phyloP scores from a whole-genome alignment of 345 rosid genomes.

The Erodium maritimum region DNA sequence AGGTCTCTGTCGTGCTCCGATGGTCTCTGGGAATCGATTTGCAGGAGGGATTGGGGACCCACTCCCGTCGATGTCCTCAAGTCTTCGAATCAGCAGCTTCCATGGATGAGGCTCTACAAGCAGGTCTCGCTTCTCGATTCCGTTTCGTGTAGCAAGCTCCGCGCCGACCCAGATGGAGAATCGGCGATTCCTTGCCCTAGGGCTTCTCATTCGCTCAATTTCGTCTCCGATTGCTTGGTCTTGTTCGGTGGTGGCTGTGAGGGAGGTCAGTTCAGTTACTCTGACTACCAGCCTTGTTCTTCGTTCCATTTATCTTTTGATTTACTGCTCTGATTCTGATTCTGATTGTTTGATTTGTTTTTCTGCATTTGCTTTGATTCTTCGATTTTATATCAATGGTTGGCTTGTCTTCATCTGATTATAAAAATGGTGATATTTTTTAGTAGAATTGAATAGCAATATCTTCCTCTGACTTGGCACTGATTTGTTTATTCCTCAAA shows the following conservation, averaged over 20 bases:
- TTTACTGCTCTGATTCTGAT: neutral
- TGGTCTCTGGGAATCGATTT: slow-evolving; percentile 63
- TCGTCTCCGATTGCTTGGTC: slow-evolving; percentile 72
- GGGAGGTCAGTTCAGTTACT: slow-evolving; percentile 63
- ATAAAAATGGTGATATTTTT: too few species aligned
- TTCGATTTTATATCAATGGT: neutral
- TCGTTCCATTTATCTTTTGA: neutral
- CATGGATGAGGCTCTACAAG: slow-evolving; percentile 66
- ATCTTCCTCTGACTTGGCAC: too few species aligned
- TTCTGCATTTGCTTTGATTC: too few species aligned
- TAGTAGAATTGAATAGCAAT: too few species aligned
- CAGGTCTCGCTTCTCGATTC: slow-evolving; percentile 48
- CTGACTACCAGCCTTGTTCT: too few species aligned
- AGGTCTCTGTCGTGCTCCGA: slow-evolving; percentile 42
- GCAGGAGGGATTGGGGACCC: slow-evolving; percentile 69
- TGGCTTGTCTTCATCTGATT: neutral
- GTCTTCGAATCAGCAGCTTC: slow-evolving; percentile 24
- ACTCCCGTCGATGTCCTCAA: slow-evolving; percentile 43
- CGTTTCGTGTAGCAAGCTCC: slow-evolving; percentile 44
- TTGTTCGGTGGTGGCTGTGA: slow-evolving; percentile 91
- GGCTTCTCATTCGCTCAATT: slow-evolving; percentile 93
- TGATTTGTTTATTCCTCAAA: too few species aligned
- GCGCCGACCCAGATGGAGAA: slow-evolving; percentile 29
- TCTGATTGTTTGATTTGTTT: neutral
- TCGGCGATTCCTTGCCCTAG: slow-evolving; percentile 50